Conservation (phyloP, 441 rosid genomes). For the Omphalea diandra region DNA sequence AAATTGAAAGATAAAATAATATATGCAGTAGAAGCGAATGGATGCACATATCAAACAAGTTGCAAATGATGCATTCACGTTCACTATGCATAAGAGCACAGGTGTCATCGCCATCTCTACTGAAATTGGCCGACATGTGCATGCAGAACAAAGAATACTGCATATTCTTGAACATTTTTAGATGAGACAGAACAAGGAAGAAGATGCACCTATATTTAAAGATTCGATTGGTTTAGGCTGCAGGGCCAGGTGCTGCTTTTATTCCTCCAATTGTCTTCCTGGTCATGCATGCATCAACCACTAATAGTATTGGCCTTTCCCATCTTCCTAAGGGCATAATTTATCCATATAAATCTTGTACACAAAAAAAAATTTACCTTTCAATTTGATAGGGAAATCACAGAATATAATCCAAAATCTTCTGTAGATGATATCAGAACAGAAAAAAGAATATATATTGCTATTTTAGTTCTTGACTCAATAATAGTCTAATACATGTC, state of each 20-base stretch:
- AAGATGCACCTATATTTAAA: conserved; percentile 4
- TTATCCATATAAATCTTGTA: background rate
- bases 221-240: too few relatives aligned
- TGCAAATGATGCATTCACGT: background rate
- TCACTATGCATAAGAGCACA: background rate
- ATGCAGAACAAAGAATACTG: conserved; percentile 23
- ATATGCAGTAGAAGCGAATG: too few relatives aligned
- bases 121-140: conserved; percentile 26
- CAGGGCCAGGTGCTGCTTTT: background rate
- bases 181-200: conserved; percentile 19
- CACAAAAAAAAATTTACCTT: background rate
- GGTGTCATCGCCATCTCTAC: conserved; percentile 11
- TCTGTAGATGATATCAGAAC: background rate
- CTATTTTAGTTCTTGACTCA: too few relatives aligned
- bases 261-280: background rate
- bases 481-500: too few relatives aligned
- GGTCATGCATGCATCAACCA: too few relatives aligned
- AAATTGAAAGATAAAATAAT: too few relatives aligned
- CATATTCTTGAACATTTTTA: conserved; percentile 21
- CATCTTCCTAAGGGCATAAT: conserved; percentile 23
- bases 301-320: conserved; percentile 22
- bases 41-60: background rate
- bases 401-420: conserved; percentile 16
- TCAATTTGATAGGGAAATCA: background rate
- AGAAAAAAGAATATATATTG: background rate